Evolutionary conservation across 306 rosid genomes (phyloP).

Genomic region (Comarum palustre): DNA sequence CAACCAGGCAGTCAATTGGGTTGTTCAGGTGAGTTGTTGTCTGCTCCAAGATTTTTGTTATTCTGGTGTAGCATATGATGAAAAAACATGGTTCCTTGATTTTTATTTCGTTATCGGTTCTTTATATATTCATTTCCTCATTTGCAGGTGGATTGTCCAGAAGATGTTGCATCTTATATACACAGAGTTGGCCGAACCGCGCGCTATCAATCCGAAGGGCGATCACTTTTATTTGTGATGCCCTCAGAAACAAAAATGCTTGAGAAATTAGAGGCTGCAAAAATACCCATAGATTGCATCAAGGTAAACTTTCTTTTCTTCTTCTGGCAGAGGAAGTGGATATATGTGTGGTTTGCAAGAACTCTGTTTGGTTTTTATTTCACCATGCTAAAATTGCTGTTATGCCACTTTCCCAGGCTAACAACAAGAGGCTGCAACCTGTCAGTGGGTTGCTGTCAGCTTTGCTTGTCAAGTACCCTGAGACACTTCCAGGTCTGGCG

Average conservation of each 20-base stretch:
- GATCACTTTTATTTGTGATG: conserved; percentile 68
- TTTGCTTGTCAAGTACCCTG: conserved; percentile 74
- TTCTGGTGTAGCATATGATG: background rate
- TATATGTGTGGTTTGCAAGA: background rate
- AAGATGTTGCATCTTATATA: conserved; percentile 76
- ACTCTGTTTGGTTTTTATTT: background rate
- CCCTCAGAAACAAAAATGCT: conserved; percentile 83
- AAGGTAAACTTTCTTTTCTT: conserved; percentile 44
- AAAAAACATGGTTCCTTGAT: background rate
- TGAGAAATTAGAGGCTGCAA: conserved; percentile 61
- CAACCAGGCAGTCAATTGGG: conserved; percentile 92
- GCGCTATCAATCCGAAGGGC: conserved; percentile 71
- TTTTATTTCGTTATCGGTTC: background rate
- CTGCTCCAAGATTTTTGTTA: background rate
- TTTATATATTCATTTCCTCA: background rate
- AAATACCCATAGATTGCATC: conserved; percentile 60
- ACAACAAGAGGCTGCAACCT: conserved; percentile 54
- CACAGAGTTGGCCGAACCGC: conserved; percentile 99
- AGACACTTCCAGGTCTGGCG: conserved; percentile 54
- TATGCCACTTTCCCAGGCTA: conserved; percentile 55
- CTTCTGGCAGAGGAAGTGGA: background rate
- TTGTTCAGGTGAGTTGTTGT: conserved; percentile 67
- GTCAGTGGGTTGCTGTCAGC: conserved; percentile 71
- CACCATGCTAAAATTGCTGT: conserved; percentile 25
- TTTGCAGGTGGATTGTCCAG: conserved; percentile 87